A percentile compares a stretch with the other conserved stretches of the same genome.
Evolutionary conservation across 2,329 filamentous ascomycete species (phyloP).

Genomic region (Fusarium pseudocircinatum): DNA sequence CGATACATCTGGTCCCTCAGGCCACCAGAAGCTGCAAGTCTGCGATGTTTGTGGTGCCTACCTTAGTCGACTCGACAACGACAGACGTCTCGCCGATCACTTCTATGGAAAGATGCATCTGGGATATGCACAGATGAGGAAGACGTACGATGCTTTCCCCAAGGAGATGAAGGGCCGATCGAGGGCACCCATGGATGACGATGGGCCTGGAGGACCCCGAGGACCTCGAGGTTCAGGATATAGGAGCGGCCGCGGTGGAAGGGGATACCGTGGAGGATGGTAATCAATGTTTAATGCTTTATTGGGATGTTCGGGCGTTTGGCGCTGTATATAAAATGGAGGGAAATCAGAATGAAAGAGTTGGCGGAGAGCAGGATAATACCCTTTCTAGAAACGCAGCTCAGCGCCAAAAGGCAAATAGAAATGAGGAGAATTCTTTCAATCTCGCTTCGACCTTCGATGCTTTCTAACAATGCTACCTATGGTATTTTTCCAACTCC

Average conservation of each 20-base stretch:
- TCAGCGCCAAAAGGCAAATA: constrained; percentile 5
- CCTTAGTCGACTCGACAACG: constrained; percentile 90
- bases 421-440: constrained; percentile 15
- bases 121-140: constrained; percentile 97
- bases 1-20: constrained; percentile 90
- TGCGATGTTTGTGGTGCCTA: constrained; percentile 99
- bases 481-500: constrained; percentile 33
- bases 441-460: constrained; percentile 36
- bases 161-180: constrained; percentile 83
- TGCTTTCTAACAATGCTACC: constrained; percentile 37
- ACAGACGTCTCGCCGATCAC: constrained; percentile 91
- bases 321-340: constrained; percentile 32
- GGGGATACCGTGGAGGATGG: constrained; percentile 62
- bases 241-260: constrained; percentile 61
- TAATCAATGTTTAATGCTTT: constrained; percentile 37
- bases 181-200: constrained; percentile 65
- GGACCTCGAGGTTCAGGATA: constrained; percentile 64
- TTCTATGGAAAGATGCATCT: constrained; percentile 99
- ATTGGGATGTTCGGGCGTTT: constrained; percentile 32
- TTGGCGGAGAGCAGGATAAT: constrained; percentile 30
- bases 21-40: constrained; percentile 97
- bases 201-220: constrained; percentile 58
- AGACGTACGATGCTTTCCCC: constrained; percentile 86
- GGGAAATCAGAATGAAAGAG: constrained; percentile 15
- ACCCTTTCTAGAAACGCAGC: constrained; percentile 37